These are phyloP conservation scores for Suillus plorans DNA, from an alignment of 768 basidiomycete genomes.

Conservation along the genomic window DNA sequence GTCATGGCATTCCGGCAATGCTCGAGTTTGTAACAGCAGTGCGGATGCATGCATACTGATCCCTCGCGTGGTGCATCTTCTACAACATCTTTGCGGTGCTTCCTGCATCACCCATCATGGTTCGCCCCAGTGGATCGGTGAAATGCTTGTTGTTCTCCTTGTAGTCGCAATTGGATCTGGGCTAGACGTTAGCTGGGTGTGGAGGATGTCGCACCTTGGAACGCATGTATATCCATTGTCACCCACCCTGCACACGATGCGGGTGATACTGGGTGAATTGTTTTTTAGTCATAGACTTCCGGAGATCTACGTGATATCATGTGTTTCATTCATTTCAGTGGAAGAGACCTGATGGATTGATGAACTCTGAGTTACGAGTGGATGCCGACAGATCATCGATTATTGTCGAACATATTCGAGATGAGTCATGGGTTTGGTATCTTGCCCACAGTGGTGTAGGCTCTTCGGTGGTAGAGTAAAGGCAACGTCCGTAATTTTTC, in stretches of 20 bases:
- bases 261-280: background rate
- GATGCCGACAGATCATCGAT: background rate
- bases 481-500: constrained; percentile 41
- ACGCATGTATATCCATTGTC: background rate
- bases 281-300: background rate
- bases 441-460: constrained; percentile 51
- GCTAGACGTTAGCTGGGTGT: background rate
- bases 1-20: constrained; percentile 38
- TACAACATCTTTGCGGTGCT: constrained; percentile 49
- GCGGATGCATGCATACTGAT: constrained; percentile 33
- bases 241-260: background rate
- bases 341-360: background rate
- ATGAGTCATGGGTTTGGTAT: constrained; percentile 17
- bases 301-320: background rate
- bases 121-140: background rate
- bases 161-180: background rate
- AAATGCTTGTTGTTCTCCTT: background rate
- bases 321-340: background rate
- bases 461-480: constrained; percentile 61
- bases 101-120: constrained; percentile 30
- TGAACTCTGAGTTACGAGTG: background rate
- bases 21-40: constrained; percentile 36
- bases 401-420: background rate
- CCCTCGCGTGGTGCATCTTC: constrained; percentile 39
- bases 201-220: background rate